Percentiles rank a stretch among this genome's conserved stretches.
These are phyloP conservation scores for Clavaria fumosa DNA, from an alignment of 768 basidiomycete genomes.

Conservation along the genomic window DNA sequence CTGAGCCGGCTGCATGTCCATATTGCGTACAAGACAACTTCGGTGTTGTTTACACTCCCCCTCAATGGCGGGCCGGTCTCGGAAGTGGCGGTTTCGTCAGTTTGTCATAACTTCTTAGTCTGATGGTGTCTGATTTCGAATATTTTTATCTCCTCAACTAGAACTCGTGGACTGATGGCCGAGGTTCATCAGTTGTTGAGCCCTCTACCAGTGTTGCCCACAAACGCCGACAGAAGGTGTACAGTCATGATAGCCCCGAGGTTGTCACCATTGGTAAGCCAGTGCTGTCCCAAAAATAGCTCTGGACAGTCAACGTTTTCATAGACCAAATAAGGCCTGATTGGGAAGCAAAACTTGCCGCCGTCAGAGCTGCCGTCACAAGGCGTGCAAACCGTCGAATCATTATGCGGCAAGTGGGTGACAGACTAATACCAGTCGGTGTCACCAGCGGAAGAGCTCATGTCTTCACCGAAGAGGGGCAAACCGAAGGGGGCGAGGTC, in stretches of 20 bases:
- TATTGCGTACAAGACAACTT: slow-evolving; percentile 98
- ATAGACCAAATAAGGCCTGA: slow-evolving; percentile 94
- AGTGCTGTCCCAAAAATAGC: slow-evolving; percentile 5
- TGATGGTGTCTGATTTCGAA: slow-evolving; percentile 4
- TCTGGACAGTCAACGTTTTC: slow-evolving; percentile 8
- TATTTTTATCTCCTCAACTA: slow-evolving; percentile 7
- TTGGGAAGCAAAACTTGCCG: slow-evolving; percentile 92
- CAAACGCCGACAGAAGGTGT: slow-evolving; percentile 77
- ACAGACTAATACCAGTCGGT: slow-evolving; percentile 92
- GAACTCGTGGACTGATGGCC: slow-evolving; percentile 3
- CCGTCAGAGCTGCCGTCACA: slow-evolving; percentile 90
- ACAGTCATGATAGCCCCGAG: slow-evolving; percentile 70
- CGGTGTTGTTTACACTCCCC: slow-evolving; percentile 77
- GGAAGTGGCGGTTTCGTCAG: slow-evolving; percentile 53
- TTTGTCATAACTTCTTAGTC: no score
- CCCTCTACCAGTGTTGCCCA: no score
- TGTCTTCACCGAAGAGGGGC: slow-evolving; percentile 45
- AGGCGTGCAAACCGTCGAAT: slow-evolving; percentile 90
- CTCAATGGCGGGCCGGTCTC: slow-evolving; percentile 67
- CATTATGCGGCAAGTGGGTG: slow-evolving; percentile 97
- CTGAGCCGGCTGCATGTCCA: slow-evolving; percentile 93
- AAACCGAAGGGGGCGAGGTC: slow-evolving; percentile 26
- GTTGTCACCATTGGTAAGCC: slow-evolving; percentile 78
- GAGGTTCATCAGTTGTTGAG: no score
- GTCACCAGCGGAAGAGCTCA: slow-evolving; percentile 82